phyloP scores from a whole-genome alignment of 345 rosid species.

The Eucalyptus dawsonii region DNA sequence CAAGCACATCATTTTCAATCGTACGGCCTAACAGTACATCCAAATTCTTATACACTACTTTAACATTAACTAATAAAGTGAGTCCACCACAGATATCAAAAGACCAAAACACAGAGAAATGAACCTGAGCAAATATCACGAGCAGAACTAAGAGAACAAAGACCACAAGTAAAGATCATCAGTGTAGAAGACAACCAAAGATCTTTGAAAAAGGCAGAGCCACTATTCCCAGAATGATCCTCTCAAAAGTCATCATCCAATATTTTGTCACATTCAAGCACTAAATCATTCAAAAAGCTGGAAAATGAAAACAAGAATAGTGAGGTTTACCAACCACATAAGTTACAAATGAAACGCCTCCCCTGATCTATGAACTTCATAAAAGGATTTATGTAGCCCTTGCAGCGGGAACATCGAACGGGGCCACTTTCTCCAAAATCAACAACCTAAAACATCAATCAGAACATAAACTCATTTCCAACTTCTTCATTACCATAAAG shows the following conservation, averaged over 20 bases:
- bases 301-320: neutral
- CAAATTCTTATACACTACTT: neutral
- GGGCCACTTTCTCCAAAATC: slow-evolving; percentile 95
- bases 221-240: neutral
- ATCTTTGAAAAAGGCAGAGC: neutral
- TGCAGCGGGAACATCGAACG: slow-evolving; percentile 88
- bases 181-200: neutral
- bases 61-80: neutral
- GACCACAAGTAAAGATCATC: neutral
- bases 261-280: neutral
- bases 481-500: neutral
- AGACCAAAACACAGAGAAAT: neutral
- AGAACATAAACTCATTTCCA: neutral
- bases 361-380: slow-evolving; percentile 93
- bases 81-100: neutral
- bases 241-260: neutral
- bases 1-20: neutral
- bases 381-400: slow-evolving; percentile 91
- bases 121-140: neutral
- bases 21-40: neutral
- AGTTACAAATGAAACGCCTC: slow-evolving; percentile 74
- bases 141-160: neutral
- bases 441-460: slow-evolving; percentile 36
- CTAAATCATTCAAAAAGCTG: neutral
- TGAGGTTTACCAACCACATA: slow-evolving; percentile 24